These are phyloP conservation scores for Tylopilus sp. DNA, from an alignment of 1,284 basidiomycete genomes.

Conservation along the genomic window DNA sequence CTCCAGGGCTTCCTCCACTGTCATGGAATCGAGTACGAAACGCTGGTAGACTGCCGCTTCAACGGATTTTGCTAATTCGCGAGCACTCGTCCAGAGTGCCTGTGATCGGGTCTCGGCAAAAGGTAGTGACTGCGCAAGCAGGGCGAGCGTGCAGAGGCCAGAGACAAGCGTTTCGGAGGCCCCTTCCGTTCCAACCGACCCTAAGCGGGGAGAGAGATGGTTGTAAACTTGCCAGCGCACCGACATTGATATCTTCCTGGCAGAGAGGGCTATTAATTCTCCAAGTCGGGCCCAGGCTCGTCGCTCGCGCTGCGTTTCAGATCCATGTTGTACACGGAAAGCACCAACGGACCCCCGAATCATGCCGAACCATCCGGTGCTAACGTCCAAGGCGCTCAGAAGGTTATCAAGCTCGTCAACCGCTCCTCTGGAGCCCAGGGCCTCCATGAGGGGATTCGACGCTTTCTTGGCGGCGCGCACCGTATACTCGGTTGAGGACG, in stretches of 20 bases:
- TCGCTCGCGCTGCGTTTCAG: slow-evolving; percentile 45
- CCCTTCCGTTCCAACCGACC: slow-evolving; percentile 13
- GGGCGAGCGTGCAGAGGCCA: slow-evolving; percentile 54
- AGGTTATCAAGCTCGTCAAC: slow-evolving; percentile 38
- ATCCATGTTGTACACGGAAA: slow-evolving; percentile 26
- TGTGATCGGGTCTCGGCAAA: slow-evolving; percentile 35
- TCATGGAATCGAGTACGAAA: slow-evolving; percentile 50
- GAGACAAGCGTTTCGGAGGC: slow-evolving; percentile 33
- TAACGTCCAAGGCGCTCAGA: slow-evolving; percentile 40
- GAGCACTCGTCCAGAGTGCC: slow-evolving; percentile 41
- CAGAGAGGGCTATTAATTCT: slow-evolving; percentile 45
- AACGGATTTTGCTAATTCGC: slow-evolving; percentile 21
- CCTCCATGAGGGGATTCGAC: slow-evolving; percentile 33
- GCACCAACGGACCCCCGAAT: slow-evolving; percentile 33
- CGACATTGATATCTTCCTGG: slow-evolving; percentile 27
- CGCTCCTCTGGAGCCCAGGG: slow-evolving; percentile 36
- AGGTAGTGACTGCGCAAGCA: slow-evolving; percentile 42
- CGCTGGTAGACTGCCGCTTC: slow-evolving; percentile 46
- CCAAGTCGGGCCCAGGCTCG: slow-evolving; percentile 51
- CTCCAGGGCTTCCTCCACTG: slow-evolving; percentile 45
- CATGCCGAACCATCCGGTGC: slow-evolving; percentile 39
- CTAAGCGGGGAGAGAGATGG: slow-evolving; percentile 31
- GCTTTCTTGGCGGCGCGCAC: slow-evolving; percentile 19
- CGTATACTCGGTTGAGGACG: slow-evolving; percentile 31
- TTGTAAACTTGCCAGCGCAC: slow-evolving; percentile 22